Conservation (phyloP, 345 rosid species). For the Eucalyptus paniculata region DNA sequence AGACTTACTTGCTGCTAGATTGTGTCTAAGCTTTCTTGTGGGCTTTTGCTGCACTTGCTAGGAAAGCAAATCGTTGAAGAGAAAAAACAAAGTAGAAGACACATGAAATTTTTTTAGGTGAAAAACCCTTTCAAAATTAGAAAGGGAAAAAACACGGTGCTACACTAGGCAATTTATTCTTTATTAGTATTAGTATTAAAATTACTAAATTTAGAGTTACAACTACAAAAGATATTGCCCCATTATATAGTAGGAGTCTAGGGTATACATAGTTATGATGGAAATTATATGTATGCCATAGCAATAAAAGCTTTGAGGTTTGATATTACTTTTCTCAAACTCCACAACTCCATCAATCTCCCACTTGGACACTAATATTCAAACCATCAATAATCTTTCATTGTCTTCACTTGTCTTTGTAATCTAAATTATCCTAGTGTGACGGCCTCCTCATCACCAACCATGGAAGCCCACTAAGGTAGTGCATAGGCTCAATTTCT, state of each 20-base stretch:
- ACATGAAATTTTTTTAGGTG: not conserved
- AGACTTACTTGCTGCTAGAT: not conserved
- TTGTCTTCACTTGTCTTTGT: not conserved
- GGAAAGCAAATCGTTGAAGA: not conserved
- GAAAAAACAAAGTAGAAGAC: not conserved
- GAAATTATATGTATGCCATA: not conserved
- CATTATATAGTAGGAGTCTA: not conserved
- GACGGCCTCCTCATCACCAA: not conserved
- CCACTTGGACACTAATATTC: not conserved
- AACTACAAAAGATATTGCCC: not conserved
- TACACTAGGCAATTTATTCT: accelerated
- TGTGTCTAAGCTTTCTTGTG: not conserved
- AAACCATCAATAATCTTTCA: not conserved
- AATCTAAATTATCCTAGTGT: not conserved
- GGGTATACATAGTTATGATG: not conserved
- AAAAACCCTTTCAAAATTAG: not conserved
- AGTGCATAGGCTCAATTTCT: not conserved
- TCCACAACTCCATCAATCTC: not conserved
- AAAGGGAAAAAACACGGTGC: not conserved
- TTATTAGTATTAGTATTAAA: not conserved
- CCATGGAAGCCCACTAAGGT: not conserved
- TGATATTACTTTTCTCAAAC: not conserved
- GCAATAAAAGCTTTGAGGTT: not conserved
- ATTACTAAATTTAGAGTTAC: not conserved
- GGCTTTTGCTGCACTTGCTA: too few species aligned